phyloP scores from a whole-genome alignment of 345 rosid species.

The Arabidopsis thaliana region DNA sequence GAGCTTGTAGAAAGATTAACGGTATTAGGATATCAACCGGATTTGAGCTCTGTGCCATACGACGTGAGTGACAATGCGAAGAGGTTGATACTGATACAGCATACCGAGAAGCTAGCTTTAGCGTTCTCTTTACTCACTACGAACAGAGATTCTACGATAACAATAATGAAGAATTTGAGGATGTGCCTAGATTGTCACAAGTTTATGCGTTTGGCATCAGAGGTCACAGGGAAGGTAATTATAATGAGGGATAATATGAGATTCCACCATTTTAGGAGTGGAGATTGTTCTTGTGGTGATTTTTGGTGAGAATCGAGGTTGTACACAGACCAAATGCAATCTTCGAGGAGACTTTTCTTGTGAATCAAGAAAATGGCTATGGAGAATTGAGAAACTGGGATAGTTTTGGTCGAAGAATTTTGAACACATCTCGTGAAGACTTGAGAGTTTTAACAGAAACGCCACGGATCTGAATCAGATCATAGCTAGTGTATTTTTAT shows the following conservation, averaged over 20 bases:
- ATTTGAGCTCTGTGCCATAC: constrained; percentile 57
- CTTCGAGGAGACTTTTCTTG: constrained; percentile 11
- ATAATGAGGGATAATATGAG: constrained; percentile 73
- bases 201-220: constrained; percentile 63
- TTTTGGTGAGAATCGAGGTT: constrained; percentile 60
- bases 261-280: constrained; percentile 75
- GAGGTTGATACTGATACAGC: constrained; percentile 56
- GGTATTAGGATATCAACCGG: constrained; percentile 60
- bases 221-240: constrained; percentile 58
- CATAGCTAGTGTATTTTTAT: neutral
- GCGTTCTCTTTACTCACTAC: constrained; percentile 65
- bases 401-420: neutral
- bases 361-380: constrained; percentile 1
- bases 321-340: neutral
- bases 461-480: neutral
- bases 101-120: constrained; percentile 79
- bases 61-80: constrained; percentile 61
- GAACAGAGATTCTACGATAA: constrained; percentile 47
- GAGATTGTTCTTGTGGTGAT: constrained; percentile 73
- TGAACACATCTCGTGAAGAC: neutral
- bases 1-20: constrained; percentile 54
- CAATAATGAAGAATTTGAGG: constrained; percentile 76
- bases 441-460: neutral
- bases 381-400: neutral
- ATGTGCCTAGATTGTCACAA: constrained; percentile 81